Evolutionary conservation across 139 green algal genomes (phyloP), one percentile per base, ranked within the genome.

Genomic region (Edaphochlamys debaryana): DNA sequence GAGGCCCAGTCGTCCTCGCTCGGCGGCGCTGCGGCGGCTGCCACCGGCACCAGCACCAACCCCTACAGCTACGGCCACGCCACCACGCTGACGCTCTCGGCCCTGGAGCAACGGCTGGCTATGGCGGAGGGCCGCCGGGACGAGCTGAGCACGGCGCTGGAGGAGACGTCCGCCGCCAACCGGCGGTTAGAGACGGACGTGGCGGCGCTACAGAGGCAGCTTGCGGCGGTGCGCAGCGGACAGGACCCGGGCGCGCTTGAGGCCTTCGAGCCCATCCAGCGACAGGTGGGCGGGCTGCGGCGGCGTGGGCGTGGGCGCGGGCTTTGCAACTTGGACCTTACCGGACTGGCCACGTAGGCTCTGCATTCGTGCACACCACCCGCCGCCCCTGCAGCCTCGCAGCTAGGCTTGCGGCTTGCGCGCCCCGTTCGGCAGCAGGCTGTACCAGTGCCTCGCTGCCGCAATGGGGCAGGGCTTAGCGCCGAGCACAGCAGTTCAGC

Each of bases 61-160:
- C 23, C 60, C 17, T 88, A 84, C 54, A 77, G 56, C 48, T 82
- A 77, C 25, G 62, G 60, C 37, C 41, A 73, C 25, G 67, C 68
- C 7, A 76, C 38, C 41, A 74, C 69, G 25, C 52, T 85, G 1
- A 42, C 76, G 41, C 17, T 79, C 11, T 85, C 73, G n/a, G 78
- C 82, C 37, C 48, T 84, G 19, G 74, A 76, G 70, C 86, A 88
- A 32, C 82, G 73, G 20, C 34, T 87, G 67, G 50, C 56, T 7
- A 41, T 87, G 67, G 82, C 66, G 0, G 67, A 78, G 56, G 11
- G 25, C 27, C 74, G 73, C 54, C 68, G 83, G 27, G 84, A 79
- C 27, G 69, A 71, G 32, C 79, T 80, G 20, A 34, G 50, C 32
- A 34, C 50, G 19, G 76, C 67, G 37, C 27, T 87, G 27, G 37